Evolutionary conservation across 768 basidiomycete species (phyloP), one percentile per base, ranked within the genome.

Genomic region (Gyrodon lividus): DNA sequence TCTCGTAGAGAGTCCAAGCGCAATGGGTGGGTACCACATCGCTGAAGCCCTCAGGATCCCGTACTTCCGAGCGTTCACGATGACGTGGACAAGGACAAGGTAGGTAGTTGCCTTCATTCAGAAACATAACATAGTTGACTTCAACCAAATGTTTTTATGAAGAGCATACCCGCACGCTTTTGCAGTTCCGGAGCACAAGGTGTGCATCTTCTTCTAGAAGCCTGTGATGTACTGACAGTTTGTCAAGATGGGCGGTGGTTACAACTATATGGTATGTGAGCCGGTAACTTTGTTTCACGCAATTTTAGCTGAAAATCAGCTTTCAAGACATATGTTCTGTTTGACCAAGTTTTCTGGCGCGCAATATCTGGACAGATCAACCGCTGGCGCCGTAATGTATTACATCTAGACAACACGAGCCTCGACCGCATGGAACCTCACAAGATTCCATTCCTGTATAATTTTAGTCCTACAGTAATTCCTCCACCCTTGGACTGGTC

Each of bases 141-240:
- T 47, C 41, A 35, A 60, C 24, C 33, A 38, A 51, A 51, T 19
- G n/a, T 23, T 26, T 5, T n/a, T 39, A 46, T 50, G 37, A 45
- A 89, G 90, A 62, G 94, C 90, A 6, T 99, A 98, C 69, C 96
- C 97, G 2, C 96, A 98, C 65, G 95, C 96, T 2, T 96, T 99
- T 60, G 97, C 94, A 13, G 97, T 98, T 3, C 97, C 97, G 3
- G 97, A 98, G 47, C 85, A 82, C 61, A 98, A 97, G 81, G 89
- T 86, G 59, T 20, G 71, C 49, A 24, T 50, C 33, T 49, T 26
- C 30, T 34, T 55, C 30, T 20, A 28, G 46, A 24, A 43, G 23
- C 38, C 17, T 26, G 5, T 46, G 26, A 50, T 38, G 43, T 63
- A 51, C 64, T 55, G 51, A 64, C n/a, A 41, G 38, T 46, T 35